Percentiles rank a stretch among this genome's conserved stretches.
Evolutionary conservation across 2,329 filamentous ascomycete genomes (phyloP).

Genomic region (Diaporthe caulivora): DNA sequence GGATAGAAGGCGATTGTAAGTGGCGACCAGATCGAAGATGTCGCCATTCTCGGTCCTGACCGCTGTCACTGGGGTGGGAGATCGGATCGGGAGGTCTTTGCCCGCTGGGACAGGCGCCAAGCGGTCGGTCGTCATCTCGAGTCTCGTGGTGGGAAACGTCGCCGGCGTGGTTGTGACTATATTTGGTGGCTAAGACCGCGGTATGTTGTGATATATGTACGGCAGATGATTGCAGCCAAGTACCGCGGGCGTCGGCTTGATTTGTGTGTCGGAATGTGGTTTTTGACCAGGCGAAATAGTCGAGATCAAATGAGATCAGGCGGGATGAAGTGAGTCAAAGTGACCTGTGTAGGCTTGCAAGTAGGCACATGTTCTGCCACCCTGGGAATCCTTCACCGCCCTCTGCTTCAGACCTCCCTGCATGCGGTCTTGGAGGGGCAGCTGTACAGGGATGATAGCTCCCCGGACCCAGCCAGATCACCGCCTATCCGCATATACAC

Average conservation of each 20-base stretch:
- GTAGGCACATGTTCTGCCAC: conserved; percentile 6
- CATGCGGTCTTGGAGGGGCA: conserved; percentile 9
- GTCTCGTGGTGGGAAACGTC: background rate
- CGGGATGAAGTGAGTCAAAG: conserved; percentile 33
- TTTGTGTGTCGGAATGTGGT: background rate
- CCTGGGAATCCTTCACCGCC: conserved; percentile 9
- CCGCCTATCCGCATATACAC: background rate
- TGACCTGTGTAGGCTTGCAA: background rate
- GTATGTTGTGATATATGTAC: background rate
- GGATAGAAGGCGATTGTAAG: conserved; percentile 66
- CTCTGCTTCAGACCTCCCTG: background rate
- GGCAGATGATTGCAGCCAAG: background rate
- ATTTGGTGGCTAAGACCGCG: too few species aligned
- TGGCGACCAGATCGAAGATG: conserved; percentile 64
- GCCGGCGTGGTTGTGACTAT: background rate
- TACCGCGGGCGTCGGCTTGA: background rate
- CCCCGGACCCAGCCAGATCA: conserved; percentile 22
- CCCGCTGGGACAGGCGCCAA: conserved; percentile 14
- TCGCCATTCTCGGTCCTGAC: conserved; percentile 39
- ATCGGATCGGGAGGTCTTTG: conserved; percentile 36
- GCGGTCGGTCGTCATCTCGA: conserved; percentile 36
- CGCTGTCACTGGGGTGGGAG: conserved; percentile 24
- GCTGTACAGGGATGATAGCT: conserved; percentile 7
- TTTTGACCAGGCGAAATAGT: background rate
- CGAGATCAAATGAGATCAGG: background rate